These are phyloP conservation scores for Taphrina deformans DNA, from an alignment of 1,139 yeast genomes.

Conservation along the genomic window DNA sequence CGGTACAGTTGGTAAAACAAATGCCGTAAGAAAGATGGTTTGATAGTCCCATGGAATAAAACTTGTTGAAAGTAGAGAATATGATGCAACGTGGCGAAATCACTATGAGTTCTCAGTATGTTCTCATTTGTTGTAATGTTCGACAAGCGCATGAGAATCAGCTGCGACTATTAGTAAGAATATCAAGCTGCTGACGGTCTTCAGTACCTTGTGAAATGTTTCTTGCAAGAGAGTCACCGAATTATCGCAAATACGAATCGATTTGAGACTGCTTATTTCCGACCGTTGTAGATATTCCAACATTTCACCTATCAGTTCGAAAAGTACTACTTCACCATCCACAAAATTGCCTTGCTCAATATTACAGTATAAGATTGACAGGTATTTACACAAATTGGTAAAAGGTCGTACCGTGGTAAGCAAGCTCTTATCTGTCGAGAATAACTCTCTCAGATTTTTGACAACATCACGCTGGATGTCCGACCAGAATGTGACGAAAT, in stretches of 20 bases:
- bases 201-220: conserved; percentile 1
- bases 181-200: too few species aligned
- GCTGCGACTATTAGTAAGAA: background rate
- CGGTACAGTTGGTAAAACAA: conserved; percentile 38
- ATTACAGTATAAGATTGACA: conserved; percentile 35
- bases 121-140: background rate
- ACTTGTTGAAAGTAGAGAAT: conserved; percentile 39
- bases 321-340: conserved; percentile 38
- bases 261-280: conserved; percentile 29
- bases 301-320: conserved; percentile 39
- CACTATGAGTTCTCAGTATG: background rate
- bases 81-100: conserved; percentile 35
- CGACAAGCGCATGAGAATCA: conserved; percentile 22
- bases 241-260: background rate
- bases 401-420: conserved; percentile 37
- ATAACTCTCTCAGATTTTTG: conserved; percentile 34
- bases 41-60: conserved; percentile 37
- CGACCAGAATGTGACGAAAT: conserved; percentile 36
- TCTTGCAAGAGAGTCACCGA: background rate
- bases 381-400: conserved; percentile 36
- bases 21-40: conserved; percentile 35
- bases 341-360: conserved; percentile 39
- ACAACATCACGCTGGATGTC: conserved; percentile 37
- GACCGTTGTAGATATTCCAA: conserved; percentile 39
- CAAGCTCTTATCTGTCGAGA: conserved; percentile 34